These are phyloP conservation scores for Linnemannia zychae DNA, from an alignment of 192 early-diverging fungal species.

Conservation along the genomic window DNA sequence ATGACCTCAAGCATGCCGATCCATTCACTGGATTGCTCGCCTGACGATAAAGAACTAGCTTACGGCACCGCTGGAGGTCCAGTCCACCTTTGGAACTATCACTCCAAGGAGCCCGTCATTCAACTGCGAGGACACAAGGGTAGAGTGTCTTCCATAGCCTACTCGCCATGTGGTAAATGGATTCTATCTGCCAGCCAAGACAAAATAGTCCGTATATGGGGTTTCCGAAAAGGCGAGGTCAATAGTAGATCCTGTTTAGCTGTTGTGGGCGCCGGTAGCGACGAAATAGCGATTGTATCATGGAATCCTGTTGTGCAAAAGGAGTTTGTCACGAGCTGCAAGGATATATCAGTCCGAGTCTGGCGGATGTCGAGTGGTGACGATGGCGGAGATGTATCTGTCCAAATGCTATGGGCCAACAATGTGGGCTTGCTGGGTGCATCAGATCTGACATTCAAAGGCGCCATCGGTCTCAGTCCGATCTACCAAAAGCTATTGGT, in stretches of 20 bases:
- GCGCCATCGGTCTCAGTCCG: neutral
- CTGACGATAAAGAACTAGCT: neutral
- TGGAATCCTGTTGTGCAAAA: neutral
- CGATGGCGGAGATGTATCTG: neutral
- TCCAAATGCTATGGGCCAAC: neutral
- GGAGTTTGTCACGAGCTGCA: neutral
- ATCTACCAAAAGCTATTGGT: neutral
- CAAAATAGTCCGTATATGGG: neutral
- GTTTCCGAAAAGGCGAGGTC: neutral
- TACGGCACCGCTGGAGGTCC: neutral
- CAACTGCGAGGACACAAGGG: neutral
- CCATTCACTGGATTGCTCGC: neutral
- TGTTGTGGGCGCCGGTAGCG: too few relatives aligned
- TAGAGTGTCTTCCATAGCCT: neutral
- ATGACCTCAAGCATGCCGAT: too few relatives aligned
- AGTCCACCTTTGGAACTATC: neutral
- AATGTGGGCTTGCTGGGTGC: neutral
- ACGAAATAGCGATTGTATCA: neutral
- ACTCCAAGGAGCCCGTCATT: neutral
- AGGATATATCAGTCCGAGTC: neutral
- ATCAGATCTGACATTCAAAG: neutral
- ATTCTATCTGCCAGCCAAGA: neutral
- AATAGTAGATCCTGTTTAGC: neutral
- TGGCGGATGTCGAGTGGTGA: neutral
- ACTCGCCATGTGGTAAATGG: slow-evolving; percentile 2